Percentiles rank a stretch among this genome's conserved stretches.
Evolutionary conservation across 2,329 filamentous ascomycete genomes (phyloP).

Genomic region (Chalaropsis ovoidea): DNA sequence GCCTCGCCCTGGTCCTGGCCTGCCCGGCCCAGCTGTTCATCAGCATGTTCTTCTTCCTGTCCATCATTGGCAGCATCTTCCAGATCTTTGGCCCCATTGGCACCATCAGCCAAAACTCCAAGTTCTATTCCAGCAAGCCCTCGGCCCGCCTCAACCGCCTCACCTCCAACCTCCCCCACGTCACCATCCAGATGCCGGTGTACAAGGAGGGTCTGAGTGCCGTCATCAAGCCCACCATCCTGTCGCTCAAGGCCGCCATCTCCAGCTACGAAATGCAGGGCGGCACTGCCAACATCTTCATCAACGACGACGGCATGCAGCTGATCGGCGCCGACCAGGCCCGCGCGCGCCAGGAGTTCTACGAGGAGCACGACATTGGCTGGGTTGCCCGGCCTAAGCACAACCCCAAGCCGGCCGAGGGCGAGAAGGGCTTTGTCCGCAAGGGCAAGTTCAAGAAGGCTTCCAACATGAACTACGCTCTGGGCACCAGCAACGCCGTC

Average conservation of each 20-base stretch:
- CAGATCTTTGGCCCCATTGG: conserved; percentile 43
- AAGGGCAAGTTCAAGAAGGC: conserved; percentile 61
- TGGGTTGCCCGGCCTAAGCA: conserved; percentile 58
- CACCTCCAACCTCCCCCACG: conserved; percentile 49
- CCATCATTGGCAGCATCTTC: conserved; percentile 34
- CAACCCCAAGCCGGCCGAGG: conserved; percentile 44
- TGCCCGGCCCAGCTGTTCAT: conserved; percentile 50
- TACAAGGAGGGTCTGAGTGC: conserved; percentile 72
- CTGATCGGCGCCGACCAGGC: conserved; percentile 53
- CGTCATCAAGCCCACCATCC: conserved; percentile 68
- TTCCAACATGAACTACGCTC: conserved; percentile 62
- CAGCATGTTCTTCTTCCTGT: conserved; percentile 42
- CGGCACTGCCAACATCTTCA: conserved; percentile 66
- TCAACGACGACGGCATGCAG: conserved; percentile 67
- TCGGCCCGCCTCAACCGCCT: conserved; percentile 31
- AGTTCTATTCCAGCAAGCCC: conserved; percentile 37
- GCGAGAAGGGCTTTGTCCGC: conserved; percentile 51
- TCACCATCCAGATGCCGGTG: conserved; percentile 77
- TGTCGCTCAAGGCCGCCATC: conserved; percentile 67
- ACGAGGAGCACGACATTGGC: conserved; percentile 58
- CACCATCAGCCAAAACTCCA: conserved; percentile 37
- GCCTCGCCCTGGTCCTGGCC: conserved; percentile 44
- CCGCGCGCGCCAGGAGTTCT: conserved; percentile 56
- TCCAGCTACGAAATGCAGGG: conserved; percentile 67
- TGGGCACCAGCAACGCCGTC: conserved; percentile 53